Evolutionary conservation across 345 rosid genomes (phyloP).

Genomic region (Euclidium syriacum): DNA sequence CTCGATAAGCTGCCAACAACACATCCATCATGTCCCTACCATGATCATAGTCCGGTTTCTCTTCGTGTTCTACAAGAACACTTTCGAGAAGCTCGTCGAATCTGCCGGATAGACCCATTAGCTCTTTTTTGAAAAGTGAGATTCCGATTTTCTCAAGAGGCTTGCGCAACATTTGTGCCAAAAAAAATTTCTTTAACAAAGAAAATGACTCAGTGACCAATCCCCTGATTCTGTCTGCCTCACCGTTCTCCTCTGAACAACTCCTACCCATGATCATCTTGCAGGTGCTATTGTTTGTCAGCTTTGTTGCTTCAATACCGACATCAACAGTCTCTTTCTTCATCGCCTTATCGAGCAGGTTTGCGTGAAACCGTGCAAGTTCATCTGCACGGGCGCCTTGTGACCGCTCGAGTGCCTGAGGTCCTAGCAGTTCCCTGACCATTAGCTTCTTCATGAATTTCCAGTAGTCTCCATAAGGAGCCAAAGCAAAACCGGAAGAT

Average conservation of each 20-base stretch:
- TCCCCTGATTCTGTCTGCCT: slow-evolving; percentile 2
- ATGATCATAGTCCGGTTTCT: slow-evolving; percentile 11
- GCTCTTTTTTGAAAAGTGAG: slow-evolving; percentile 43
- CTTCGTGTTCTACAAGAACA: slow-evolving; percentile 46
- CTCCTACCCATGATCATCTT: slow-evolving; percentile 39
- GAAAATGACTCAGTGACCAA: neutral
- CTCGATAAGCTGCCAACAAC: slow-evolving; percentile 48
- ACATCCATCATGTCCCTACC: slow-evolving; percentile 40
- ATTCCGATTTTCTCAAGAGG: neutral
- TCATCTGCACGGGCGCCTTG: slow-evolving; percentile 8
- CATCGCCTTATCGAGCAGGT: slow-evolving; percentile 1
- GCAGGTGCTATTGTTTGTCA: slow-evolving; percentile 7
- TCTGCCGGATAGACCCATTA: slow-evolving; percentile 39
- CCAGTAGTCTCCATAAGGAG: slow-evolving; percentile 22
- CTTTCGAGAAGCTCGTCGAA: slow-evolving; percentile 47
- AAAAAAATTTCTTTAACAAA: neutral
- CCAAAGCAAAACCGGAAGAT: neutral
- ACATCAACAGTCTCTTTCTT: slow-evolving; percentile 9
- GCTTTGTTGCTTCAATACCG: neutral
- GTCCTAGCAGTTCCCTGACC: slow-evolving; percentile 10
- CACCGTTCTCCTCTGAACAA: slow-evolving; percentile 9
- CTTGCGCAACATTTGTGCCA: neutral
- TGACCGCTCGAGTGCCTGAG: neutral
- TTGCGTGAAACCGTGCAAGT: neutral
- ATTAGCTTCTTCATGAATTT: slow-evolving; percentile 24